Percentiles rank a stretch among this genome's conserved stretches.
phyloP scores from a whole-genome alignment of 352 stramenopile species.

The Pythium aphanidermatum region DNA sequence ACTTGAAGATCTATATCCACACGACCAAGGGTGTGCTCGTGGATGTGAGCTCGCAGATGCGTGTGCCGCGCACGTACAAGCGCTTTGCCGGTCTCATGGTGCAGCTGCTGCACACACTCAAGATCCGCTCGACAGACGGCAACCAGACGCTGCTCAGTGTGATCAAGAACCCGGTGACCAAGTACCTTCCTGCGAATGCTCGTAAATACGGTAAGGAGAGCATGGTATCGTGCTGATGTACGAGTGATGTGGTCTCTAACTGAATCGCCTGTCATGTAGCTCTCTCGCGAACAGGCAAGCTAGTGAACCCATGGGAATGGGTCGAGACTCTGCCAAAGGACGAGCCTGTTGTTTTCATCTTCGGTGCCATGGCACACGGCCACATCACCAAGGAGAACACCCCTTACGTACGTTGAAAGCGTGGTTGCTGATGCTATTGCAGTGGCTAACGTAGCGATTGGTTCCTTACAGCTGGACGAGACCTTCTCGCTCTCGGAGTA shows the following conservation, averaged over 20 bases:
- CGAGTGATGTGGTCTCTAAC: too few relatives aligned
- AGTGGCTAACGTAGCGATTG: too few relatives aligned
- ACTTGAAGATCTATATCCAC: conserved; percentile 97
- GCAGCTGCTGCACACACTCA: conserved; percentile 99
- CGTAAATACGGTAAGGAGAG: conserved; percentile 84
- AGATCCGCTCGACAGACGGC: conserved; percentile 97
- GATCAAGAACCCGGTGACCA: conserved; percentile 98
- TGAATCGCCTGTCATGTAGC: too few relatives aligned
- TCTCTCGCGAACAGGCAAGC: conserved; percentile 89
- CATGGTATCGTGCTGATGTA: neutral
- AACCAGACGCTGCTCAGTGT: conserved; percentile 98
- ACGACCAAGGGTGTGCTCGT: conserved; percentile 97
- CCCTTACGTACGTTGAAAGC: conserved; percentile 92
- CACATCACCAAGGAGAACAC: conserved; percentile 97
- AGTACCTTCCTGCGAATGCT: conserved; percentile 94
- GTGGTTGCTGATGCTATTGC: too few relatives aligned
- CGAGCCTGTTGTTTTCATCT: conserved; percentile 96
- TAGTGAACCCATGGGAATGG: conserved; percentile 95
- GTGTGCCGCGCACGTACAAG: conserved; percentile 99
- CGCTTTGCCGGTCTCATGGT: conserved; percentile 97
- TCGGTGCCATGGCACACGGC: conserved; percentile 96
- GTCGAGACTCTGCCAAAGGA: conserved; percentile 88
- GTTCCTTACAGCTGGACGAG: conserved; percentile 79
- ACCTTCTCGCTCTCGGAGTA: conserved; percentile 98
- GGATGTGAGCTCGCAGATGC: conserved; percentile 97